Evolutionary conservation across 83 land plant species (phyloP), one percentile per base, ranked within the genome.

Genomic region (Thuja plicata): DNA sequence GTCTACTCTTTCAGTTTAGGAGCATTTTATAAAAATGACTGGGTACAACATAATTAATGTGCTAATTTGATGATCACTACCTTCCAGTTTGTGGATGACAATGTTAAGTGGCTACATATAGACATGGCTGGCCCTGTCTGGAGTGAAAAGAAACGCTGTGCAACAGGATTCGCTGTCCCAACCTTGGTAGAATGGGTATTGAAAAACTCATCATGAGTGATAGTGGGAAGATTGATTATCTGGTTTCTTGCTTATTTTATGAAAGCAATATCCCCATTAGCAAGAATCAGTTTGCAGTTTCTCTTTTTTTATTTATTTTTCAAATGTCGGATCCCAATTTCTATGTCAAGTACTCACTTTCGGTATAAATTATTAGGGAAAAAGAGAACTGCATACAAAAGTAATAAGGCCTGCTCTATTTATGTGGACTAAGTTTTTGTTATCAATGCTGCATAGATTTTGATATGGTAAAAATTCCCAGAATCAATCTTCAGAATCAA

Each of bases 51-150:
- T 3, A 80, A 40, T 79, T 41, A 21, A 41, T 40, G 55, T 48
- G 3, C 34, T 83, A 48, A 83, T 83, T 46, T 10, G 32, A 48
- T 48, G 32, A 83, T 48, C 4, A 48, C 34, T 79, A 38, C 70
- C 35, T 89, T 88, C 66, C 91, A 97, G 97, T 98, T 94, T 93
- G 99, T 98, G 21, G 98, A 97, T 91, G 99, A 96, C 92, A 97
- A 97, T 71, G 95, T 98, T 13, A 94, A 97, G 76, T 98, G 99
- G 99, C 92, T 98, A 89, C 99, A 98, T 73, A 94, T 98, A 50
- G 99, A 98, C 93, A 93, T 98, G 90, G 99, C 99, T 66, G 99
- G 99, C 4, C 99, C 99, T 21, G 99, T 97, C 19, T 98, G 96
- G 96, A 97, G 87, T 85, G 97, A 98, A 8, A 97, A 98, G 93